A percentile compares a stretch with the other conserved stretches of the same genome.
Evolutionary conservation across 257 asterid genomes (phyloP).

Genomic region (Eucommia ulmoides): DNA sequence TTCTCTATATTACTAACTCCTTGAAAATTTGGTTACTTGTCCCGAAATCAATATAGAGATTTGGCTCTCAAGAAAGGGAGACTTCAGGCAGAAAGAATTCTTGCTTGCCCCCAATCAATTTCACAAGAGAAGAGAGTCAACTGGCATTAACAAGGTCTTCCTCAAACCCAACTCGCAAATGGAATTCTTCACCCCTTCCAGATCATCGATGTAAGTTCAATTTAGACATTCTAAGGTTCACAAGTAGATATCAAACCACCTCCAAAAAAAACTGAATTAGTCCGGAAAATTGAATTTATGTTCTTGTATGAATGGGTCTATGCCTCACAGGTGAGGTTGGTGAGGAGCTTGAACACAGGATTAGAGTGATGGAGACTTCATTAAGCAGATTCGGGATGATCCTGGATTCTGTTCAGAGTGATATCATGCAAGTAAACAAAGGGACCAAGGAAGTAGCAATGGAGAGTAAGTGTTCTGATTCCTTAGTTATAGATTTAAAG

Average conservation of each 20-base stretch:
- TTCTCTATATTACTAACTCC: too few species aligned
- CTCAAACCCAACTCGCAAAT: conserved; percentile 49
- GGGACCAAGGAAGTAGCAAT: conserved; percentile 65
- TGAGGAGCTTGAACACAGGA: conserved; percentile 79
- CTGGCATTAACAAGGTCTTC: conserved; percentile 46
- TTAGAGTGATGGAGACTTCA: conserved; percentile 77
- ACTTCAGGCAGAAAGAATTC: conserved; percentile 50
- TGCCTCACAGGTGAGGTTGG: conserved; percentile 40
- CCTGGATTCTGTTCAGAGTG: conserved; percentile 81
- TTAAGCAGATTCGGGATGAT: conserved; percentile 69
- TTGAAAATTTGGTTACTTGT: too few species aligned
- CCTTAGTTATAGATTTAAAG: conserved; percentile 2
- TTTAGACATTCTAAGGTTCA: too few species aligned
- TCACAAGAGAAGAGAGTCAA: conserved; percentile 76
- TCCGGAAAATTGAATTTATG: too few species aligned
- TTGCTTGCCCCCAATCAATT: too few species aligned
- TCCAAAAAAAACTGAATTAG: too few species aligned
- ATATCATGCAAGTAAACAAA: conserved; percentile 76
- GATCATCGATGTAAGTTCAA: conserved; percentile 61
- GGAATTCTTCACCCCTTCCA: conserved; percentile 33
- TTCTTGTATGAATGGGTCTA: too few species aligned
- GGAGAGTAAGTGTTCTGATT: conserved; percentile 46
- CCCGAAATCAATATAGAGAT: too few species aligned
- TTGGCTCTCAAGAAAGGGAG: conserved; percentile 82
- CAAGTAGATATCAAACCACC: too few species aligned